These are phyloP conservation scores for Trichoderma afroharzianum DNA, from an alignment of 2,329 filamentous ascomycete species.

Conservation along the genomic window DNA sequence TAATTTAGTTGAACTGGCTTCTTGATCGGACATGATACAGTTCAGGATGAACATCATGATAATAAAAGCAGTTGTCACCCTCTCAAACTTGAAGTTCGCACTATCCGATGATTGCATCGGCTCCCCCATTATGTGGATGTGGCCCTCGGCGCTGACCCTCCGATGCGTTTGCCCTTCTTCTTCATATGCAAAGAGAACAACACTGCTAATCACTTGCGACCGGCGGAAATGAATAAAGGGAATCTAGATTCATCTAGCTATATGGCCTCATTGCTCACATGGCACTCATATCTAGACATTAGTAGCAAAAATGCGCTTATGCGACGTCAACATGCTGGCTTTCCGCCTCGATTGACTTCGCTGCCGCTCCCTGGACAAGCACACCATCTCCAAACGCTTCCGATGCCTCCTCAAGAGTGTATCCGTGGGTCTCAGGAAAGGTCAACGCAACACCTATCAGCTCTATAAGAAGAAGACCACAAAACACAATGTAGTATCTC, in stretches of 20 bases:
- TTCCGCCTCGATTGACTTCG: not conserved
- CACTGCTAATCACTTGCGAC: not conserved
- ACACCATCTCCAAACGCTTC: conserved; percentile 24
- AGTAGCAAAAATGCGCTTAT: not conserved
- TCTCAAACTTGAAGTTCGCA: too few species aligned
- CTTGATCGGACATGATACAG: too few species aligned
- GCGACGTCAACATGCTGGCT: not conserved
- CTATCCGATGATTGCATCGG: too few species aligned
- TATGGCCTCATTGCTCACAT: not conserved
- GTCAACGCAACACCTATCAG: conserved; percentile 24
- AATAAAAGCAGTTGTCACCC: too few species aligned
- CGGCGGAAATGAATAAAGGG: not conserved
- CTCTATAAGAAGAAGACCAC: conserved; percentile 22
- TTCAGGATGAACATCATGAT: too few species aligned
- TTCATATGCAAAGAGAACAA: not conserved
- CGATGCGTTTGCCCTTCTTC: not conserved
- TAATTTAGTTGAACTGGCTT: too few species aligned
- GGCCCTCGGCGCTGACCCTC: too few species aligned
- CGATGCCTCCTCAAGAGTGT: conserved; percentile 26
- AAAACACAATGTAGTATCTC: conserved; percentile 22
- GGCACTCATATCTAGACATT: not conserved
- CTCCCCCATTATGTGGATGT: too few species aligned
- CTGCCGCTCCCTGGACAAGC: not conserved
- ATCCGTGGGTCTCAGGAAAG: conserved; percentile 34
- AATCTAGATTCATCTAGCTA: not conserved